A percentile compares a stretch with the other conserved stretches of the same genome.
Evolutionary conservation across 2,329 filamentous ascomycete species (phyloP).

Genomic region (Apiospora phragmitis): DNA sequence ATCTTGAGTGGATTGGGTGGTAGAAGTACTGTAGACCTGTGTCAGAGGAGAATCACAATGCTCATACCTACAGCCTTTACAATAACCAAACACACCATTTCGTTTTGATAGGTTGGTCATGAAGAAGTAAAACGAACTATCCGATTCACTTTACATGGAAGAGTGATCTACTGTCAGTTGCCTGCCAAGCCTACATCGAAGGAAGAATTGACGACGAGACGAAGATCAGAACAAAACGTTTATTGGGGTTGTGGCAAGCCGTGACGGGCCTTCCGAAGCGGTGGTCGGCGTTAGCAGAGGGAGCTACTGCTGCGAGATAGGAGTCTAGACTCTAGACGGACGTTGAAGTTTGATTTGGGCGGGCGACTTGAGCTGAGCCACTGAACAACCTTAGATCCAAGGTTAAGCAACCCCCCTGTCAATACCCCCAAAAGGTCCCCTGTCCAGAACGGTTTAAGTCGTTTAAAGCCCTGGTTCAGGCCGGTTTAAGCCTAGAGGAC

Average conservation of each 20-base stretch:
- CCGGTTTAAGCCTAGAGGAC: background rate
- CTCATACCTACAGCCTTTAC: background rate
- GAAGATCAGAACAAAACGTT: background rate
- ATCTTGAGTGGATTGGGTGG: background rate
- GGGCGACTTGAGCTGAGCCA: background rate
- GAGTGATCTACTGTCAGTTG: background rate
- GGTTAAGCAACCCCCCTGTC: background rate
- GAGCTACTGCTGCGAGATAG: background rate
- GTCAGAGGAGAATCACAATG: background rate
- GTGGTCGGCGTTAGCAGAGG: background rate
- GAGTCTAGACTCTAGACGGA: background rate
- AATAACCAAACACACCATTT: background rate
- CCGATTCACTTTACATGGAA: background rate
- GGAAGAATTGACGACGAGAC: background rate
- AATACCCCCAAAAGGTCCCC: background rate
- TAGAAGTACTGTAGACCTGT: background rate
- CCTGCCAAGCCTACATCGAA: background rate
- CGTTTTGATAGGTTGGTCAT: background rate
- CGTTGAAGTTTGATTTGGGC: background rate
- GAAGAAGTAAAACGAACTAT: background rate
- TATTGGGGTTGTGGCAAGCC: background rate
- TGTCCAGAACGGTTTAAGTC: background rate
- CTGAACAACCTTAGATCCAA: constrained; percentile 4
- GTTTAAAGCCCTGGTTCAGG: background rate
- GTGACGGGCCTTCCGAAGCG: background rate